Percentiles rank a stretch among this genome's conserved stretches.
These are phyloP conservation scores for Leptographium flavum DNA, from an alignment of 2,329 filamentous ascomycete genomes.

Conservation along the genomic window DNA sequence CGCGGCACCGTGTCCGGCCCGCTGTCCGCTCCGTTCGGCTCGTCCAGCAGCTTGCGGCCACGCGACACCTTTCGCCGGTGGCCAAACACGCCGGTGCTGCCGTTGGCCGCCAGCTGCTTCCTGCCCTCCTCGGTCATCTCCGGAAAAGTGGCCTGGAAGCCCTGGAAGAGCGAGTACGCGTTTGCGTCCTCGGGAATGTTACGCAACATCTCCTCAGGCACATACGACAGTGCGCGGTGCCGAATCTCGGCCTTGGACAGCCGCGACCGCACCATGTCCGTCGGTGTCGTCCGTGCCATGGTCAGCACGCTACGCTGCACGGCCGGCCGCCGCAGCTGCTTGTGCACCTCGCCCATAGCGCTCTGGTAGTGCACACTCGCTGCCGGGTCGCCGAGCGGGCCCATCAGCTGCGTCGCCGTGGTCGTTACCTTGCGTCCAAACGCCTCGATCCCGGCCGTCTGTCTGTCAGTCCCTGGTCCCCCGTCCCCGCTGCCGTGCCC, in stretches of 20 bases:
- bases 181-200: constrained; percentile 82
- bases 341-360: constrained; percentile 80
- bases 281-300: constrained; percentile 80
- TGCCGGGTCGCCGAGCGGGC: constrained; percentile 42
- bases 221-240: constrained; percentile 74
- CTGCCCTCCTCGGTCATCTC: constrained; percentile 54
- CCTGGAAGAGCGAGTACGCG: constrained; percentile 87
- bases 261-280: constrained; percentile 81
- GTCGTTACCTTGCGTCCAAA: constrained; percentile 92
- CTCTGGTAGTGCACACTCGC: constrained; percentile 59
- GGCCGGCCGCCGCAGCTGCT: constrained; percentile 69
- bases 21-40: constrained; percentile 28
- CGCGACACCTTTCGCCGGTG: constrained; percentile 48
- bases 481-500: too few relatives aligned
- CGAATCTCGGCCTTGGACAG: constrained; percentile 88
- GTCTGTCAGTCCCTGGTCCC: too few relatives aligned
- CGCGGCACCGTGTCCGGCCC: constrained; percentile 54
- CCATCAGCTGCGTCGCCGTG: constrained; percentile 82
- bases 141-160: constrained; percentile 82
- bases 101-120: constrained; percentile 31
- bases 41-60: constrained; percentile 62
- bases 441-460: constrained; percentile 81
- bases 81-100: not conserved
- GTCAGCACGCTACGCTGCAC: constrained; percentile 86
- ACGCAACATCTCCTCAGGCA: constrained; percentile 77